Percentiles rank a stretch among this genome's conserved stretches.
Conservation (phyloP, 139 green algal species). For the Gonium pectorale region DNA sequence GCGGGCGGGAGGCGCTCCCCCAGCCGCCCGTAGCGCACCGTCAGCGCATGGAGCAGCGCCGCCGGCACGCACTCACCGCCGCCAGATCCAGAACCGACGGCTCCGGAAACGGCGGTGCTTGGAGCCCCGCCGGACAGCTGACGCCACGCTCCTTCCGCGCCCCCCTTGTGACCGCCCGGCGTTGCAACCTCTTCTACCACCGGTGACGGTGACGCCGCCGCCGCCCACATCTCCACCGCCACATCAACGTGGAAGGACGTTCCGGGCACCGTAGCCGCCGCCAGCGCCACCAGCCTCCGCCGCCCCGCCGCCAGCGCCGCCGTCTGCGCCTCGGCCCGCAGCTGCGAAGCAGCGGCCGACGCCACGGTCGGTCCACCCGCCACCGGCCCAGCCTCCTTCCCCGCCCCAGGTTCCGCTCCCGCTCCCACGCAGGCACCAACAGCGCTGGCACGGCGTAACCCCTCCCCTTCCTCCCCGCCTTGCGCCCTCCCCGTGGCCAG, state of each 20-base stretch:
- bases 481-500: background rate
- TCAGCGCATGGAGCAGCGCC: too few species aligned
- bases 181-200: too few species aligned
- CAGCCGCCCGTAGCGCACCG: too few species aligned
- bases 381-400: background rate
- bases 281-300: background rate
- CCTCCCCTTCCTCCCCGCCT: background rate
- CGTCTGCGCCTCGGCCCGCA: background rate
- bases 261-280: conserved; percentile 9
- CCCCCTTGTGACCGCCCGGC: too few species aligned
- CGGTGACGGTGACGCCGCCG: too few species aligned
- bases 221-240: background rate
- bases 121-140: too few species aligned
- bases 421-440: background rate
- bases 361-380: background rate
- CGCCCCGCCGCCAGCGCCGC: background rate
- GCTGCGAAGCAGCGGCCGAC: too few species aligned
- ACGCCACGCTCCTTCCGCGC: too few species aligned
- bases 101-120: too few species aligned
- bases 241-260: conserved; percentile 6
- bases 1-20: too few species aligned
- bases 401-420: background rate
- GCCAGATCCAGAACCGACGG: too few species aligned
- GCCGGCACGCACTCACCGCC: too few species aligned
- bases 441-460: background rate